Evolutionary conservation across 441 rosid genomes (phyloP).

Genomic region (Metrosideros polymorpha): DNA sequence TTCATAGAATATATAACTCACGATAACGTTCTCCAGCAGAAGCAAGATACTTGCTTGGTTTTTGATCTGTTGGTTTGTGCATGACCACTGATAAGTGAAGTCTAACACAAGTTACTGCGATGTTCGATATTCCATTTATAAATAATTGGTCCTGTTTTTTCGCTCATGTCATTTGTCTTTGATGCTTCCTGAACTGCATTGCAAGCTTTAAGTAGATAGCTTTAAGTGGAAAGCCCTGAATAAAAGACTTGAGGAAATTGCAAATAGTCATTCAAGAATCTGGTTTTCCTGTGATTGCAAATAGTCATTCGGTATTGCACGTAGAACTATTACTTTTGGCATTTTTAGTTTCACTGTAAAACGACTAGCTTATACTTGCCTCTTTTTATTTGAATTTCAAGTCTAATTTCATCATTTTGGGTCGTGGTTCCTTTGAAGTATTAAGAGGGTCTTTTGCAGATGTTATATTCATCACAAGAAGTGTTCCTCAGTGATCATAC

Average conservation of each 20-base stretch:
- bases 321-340: not conserved
- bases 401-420: not conserved
- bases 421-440: not conserved
- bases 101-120: not conserved
- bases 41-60: not conserved
- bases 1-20: not conserved
- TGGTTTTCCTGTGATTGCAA: not conserved
- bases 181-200: not conserved
- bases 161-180: not conserved
- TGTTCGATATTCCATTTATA: not conserved
- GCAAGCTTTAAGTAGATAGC: not conserved
- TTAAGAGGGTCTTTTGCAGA: not conserved
- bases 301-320: not conserved
- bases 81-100: not conserved
- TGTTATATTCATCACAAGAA: not conserved
- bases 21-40: not conserved
- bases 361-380: not conserved
- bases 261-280: not conserved
- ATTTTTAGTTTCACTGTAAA: not conserved
- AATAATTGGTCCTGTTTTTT: not conserved
- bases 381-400: not conserved
- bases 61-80: not conserved
- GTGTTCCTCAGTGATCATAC: not conserved
- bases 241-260: not conserved
- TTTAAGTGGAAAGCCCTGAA: not conserved